Conservation (phyloP, 2,329 filamentous ascomycete genomes). For the Coniochaeta prunicola region DNA sequence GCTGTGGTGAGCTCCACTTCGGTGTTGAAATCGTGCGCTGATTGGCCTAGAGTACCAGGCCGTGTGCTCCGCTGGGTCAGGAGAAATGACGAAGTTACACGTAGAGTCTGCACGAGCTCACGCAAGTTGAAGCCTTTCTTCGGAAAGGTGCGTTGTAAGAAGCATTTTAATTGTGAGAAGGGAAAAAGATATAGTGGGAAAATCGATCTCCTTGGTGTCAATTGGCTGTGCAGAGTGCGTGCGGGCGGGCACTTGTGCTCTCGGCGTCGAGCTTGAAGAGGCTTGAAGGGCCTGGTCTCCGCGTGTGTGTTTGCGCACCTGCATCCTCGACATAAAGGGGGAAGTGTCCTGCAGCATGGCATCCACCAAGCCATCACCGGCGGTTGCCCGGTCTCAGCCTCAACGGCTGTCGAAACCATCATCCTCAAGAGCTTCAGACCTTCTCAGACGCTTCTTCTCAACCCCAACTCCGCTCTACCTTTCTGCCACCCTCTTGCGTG, state of each 20-base stretch:
- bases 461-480: constrained; percentile 44
- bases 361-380: constrained; percentile 2
- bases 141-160: no score
- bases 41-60: background rate
- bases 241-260: background rate
- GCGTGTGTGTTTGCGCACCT: background rate
- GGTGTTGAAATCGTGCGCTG: background rate
- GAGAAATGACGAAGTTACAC: background rate
- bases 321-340: background rate
- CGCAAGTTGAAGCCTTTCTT: no score
- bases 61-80: background rate
- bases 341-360: background rate
- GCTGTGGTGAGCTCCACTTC: background rate
- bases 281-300: background rate
- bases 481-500: constrained; percentile 57
- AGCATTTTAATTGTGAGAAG: no score
- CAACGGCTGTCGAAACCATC: background rate
- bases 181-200: no score
- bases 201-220: no score
- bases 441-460: constrained; percentile 25
- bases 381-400: background rate
- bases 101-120: background rate
- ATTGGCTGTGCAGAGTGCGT: background rate
- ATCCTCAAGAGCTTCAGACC: no score
- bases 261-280: background rate